phyloP scores from a whole-genome alignment of 495 filamentous ascomycete species.

The Tetracladium setigerum region DNA sequence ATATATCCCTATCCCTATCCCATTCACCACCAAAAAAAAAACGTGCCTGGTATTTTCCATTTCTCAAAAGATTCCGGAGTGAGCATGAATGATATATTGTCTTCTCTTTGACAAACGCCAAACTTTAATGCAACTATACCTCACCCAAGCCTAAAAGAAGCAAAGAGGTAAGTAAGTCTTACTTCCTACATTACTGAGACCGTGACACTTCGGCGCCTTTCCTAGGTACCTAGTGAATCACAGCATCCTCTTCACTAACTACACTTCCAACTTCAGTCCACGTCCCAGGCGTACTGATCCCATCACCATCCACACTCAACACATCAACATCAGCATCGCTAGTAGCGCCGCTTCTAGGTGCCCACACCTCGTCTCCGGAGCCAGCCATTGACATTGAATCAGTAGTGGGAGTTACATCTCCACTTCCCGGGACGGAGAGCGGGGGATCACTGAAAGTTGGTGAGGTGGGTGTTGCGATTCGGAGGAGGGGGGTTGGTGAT shows the following conservation, averaged over 20 bases:
- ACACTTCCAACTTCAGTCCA: constrained; percentile 77
- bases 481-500: no score
- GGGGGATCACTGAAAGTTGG: constrained; percentile 16
- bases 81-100: no score
- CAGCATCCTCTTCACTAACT: constrained; percentile 48
- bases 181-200: no score
- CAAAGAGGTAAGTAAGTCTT: no score
- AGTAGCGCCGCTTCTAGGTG: constrained; percentile 26
- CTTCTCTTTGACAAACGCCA: no score
- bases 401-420: constrained; percentile 38
- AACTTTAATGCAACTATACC: no score
- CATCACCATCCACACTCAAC: constrained; percentile 58
- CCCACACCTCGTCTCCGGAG: constrained; percentile 25
- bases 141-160: no score
- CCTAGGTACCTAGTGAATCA: constrained; percentile 25
- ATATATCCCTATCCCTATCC: no score
- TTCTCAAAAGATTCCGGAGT: no score
- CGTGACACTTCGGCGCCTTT: constrained; percentile 5
- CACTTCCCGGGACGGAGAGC: constrained; percentile 25
- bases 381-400: constrained; percentile 40
- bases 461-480: constrained; percentile 4
- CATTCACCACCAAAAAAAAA: no score
- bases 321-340: constrained; percentile 35
- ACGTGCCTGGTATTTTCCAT: no score
- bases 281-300: constrained; percentile 56